A percentile compares a stretch with the other conserved stretches of the same genome.
Evolutionary conservation across 306 rosid genomes (phyloP).

Genomic region (Cucurbita ficifolia): DNA sequence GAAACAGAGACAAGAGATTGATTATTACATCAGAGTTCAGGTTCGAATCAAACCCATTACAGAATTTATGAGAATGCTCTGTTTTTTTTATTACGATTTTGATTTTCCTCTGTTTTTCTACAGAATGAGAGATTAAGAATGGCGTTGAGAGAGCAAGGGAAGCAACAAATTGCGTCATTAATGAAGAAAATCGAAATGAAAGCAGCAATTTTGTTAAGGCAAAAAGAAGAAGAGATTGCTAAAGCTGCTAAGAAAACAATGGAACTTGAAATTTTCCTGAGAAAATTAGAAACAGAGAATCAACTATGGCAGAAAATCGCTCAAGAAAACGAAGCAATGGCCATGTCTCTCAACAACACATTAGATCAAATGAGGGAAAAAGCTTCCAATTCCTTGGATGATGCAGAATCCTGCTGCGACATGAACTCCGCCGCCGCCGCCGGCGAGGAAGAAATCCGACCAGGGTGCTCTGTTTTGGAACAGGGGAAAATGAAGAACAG

Average conservation of each 20-base stretch:
- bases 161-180: conserved; percentile 23
- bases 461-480: background rate
- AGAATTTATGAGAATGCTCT: background rate
- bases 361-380: conserved; percentile 42
- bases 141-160: conserved; percentile 33
- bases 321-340: conserved; percentile 42
- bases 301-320: conserved; percentile 40
- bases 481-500: background rate
- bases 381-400: conserved; percentile 16
- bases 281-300: conserved; percentile 45
- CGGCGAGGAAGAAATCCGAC: conserved; percentile 4
- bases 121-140: conserved; percentile 50
- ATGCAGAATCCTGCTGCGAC: conserved; percentile 49
- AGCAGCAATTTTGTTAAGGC: conserved; percentile 8
- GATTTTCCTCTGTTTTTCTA: background rate
- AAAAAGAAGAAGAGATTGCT: conserved; percentile 46
- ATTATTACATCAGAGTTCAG: conserved; percentile 37
- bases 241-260: conserved; percentile 21
- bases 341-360: conserved; percentile 26
- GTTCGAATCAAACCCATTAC: conserved; percentile 10
- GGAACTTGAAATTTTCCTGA: conserved; percentile 41
- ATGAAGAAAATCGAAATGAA: conserved; percentile 25
- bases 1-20: conserved; percentile 36
- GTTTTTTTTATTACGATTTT: background rate
- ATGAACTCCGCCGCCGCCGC: background rate